These are phyloP conservation scores for Peronospora destructor DNA, from an alignment of 352 stramenopile genomes.

Conservation along the genomic window DNA sequence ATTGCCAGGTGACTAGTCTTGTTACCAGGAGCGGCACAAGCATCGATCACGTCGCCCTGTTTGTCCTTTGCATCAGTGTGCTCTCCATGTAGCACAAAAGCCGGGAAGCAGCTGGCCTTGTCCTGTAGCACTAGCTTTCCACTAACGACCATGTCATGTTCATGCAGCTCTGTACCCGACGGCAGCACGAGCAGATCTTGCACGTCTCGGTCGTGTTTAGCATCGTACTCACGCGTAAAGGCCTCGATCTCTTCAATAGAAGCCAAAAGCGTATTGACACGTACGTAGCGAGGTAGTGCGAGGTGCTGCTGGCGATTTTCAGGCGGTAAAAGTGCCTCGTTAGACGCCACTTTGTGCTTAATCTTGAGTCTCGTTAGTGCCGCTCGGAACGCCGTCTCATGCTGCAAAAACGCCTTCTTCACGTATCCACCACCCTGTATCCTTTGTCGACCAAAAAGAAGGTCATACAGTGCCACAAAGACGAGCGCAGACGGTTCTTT, in stretches of 20 bases:
- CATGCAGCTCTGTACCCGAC: constrained; percentile 79
- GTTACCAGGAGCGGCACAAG: constrained; percentile 96
- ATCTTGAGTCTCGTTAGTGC: constrained; percentile 81
- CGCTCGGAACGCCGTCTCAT: constrained; percentile 62
- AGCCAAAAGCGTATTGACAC: constrained; percentile 89
- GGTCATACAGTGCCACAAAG: constrained; percentile 81
- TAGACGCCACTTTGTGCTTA: constrained; percentile 64
- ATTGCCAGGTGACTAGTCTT: constrained; percentile 97
- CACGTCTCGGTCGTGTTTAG: constrained; percentile 82
- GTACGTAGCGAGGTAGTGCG: constrained; percentile 84
- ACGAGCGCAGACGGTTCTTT: constrained; percentile 49
- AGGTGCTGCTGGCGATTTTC: constrained; percentile 72
- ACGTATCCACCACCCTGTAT: constrained; percentile 84
- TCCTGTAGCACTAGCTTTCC: constrained; percentile 94
- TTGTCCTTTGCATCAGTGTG: constrained; percentile 33
- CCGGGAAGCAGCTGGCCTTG: constrained; percentile 96
- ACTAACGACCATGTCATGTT: constrained; percentile 67
- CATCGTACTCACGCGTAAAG: constrained; percentile 44
- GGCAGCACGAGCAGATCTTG: constrained; percentile 89
- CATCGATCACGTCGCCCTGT: constrained; percentile 90
- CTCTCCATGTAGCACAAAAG: constrained; percentile 88
- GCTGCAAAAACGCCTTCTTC: constrained; percentile 80
- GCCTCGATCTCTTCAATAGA: constrained; percentile 34
- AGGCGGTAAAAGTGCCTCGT: constrained; percentile 70
- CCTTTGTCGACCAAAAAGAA: constrained; percentile 79